A percentile compares a stretch with the other conserved stretches of the same genome.
phyloP scores from a whole-genome alignment of 2,329 filamentous ascomycete genomes.

The Fusarium sp. region DNA sequence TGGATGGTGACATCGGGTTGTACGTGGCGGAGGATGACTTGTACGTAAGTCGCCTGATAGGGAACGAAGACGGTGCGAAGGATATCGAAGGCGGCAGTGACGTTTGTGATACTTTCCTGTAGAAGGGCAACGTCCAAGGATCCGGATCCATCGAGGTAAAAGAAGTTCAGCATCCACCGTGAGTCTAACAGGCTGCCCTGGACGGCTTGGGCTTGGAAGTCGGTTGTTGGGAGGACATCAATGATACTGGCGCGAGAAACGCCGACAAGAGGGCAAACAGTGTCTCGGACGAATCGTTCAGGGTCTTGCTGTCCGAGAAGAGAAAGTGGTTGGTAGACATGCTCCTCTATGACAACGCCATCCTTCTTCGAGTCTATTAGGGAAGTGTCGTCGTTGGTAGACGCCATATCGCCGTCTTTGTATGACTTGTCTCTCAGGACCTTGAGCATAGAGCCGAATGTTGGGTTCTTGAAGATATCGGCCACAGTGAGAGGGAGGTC shows the following conservation, averaged over 20 bases:
- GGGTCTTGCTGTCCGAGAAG: constrained; percentile 9
- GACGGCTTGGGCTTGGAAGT: constrained; percentile 38
- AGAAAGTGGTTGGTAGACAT: constrained; percentile 22
- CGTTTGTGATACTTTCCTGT: constrained; percentile 29
- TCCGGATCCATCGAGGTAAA: constrained; percentile 23
- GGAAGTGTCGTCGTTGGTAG: constrained; percentile 2
- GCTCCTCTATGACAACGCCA: not conserved
- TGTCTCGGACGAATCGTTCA: constrained; percentile 27
- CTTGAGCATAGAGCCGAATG: constrained; percentile 30
- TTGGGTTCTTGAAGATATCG: constrained; percentile 41
- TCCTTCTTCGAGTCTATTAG: constrained; percentile 9
- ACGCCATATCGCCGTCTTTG: constrained; percentile 23
- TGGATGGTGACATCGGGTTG: constrained; percentile 19
- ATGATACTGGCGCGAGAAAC: constrained; percentile 42
- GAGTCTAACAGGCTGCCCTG: constrained; percentile 34
- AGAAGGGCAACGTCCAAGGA: constrained; percentile 14
- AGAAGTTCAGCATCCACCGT: constrained; percentile 42
- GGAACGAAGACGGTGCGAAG: constrained; percentile 38
- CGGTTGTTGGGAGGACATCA: constrained; percentile 42
- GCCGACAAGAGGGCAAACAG: constrained; percentile 34
- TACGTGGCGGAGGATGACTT: constrained; percentile 29
- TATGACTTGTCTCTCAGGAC: constrained; percentile 19
- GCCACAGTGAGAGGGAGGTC: constrained; percentile 36
- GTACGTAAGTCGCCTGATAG: constrained; percentile 19
- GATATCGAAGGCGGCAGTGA: constrained; percentile 30